Base-by-base conservation (phyloP, 306 rosid genomes). In the Quercus mongolica region DNA sequence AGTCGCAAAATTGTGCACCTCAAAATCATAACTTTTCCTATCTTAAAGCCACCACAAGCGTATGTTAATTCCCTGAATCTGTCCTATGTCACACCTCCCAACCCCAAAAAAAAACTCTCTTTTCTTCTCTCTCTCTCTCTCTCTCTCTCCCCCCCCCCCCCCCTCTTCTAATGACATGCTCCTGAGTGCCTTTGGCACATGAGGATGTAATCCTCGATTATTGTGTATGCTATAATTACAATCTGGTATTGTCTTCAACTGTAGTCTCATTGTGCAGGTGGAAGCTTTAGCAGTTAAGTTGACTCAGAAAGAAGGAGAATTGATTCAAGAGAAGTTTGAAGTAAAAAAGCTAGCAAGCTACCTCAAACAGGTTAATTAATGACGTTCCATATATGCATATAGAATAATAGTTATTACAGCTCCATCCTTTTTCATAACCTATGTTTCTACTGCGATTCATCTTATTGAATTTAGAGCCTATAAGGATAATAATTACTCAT, bases 251-350 rank as follows among this genome's bases (percentile, higher is more conserved):
- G 30, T 79, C 44, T 59, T 72, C 52, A 44, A 61, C 49, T 28
- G 35, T 44, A 57, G 52, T 65, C 56, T 82, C 56, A 75, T 83
- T 75, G 23, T 78, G 23, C 81, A 95, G 99, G 99, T 95, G 78
- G 99, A 95, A 90, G 99, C 99, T 84, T 84, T 95, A 70, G 99
- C 99, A 2, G 98, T 91, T 68, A 92, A 95, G 87, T 88, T 95
- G 89, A 95, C 99, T 79, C 98, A 95, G 85, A 90, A 91, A 56
- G 99, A 95, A 88, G 99, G 99, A 81, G 99, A 95, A 74, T 74
- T 95, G 88, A 95, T 95, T 84, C 99, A 95, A 78, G 99, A 95
- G 82, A 95, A 95, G 91, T 92, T 91, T 87, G 99, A 95, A 95
- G 98, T 95, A 89, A 91, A 95, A 80, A 92, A 90, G 90, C 91